These are phyloP conservation scores for Parietichytrium sp. DNA, from an alignment of 108 stramenopile species.

Conservation along the genomic window DNA sequence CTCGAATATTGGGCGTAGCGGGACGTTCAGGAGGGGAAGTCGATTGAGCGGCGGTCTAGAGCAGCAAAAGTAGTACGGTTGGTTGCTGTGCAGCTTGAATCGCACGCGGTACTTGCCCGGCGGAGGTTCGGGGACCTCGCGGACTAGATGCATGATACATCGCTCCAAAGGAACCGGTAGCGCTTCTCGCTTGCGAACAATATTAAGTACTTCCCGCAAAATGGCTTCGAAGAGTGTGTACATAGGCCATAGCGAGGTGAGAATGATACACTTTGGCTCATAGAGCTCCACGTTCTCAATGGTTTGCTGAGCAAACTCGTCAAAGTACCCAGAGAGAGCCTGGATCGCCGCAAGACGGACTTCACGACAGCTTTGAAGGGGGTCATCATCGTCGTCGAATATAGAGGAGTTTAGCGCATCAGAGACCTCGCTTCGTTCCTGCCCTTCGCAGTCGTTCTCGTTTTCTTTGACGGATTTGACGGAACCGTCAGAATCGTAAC, in stretches of 20 bases:
- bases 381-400: neutral
- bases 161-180: constrained; percentile 19
- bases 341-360: neutral
- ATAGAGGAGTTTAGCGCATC: neutral
- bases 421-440: neutral
- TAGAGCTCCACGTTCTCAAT: neutral
- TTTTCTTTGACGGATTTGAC: neutral
- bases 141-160: neutral
- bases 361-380: constrained; percentile 13
- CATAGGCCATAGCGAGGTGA: neutral
- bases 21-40: constrained; percentile 31
- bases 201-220: neutral
- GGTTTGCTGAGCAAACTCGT: neutral
- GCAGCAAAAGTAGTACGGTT: constrained; percentile 5
- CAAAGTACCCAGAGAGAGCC: neutral
- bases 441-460: neutral
- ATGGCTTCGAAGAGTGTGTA: constrained; percentile 18
- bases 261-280: neutral
- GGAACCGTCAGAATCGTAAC: neutral
- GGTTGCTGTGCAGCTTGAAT: neutral
- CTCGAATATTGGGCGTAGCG: constrained; percentile 4
- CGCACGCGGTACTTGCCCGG: constrained; percentile 14
- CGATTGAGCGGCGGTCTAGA: constrained; percentile 24
- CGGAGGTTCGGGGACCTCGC: constrained; percentile 35
- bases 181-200: constrained; percentile 14